Base-by-base conservation (phyloP, 1,284 basidiomycete genomes). In the Sanghuangporus weigelae region DNA sequence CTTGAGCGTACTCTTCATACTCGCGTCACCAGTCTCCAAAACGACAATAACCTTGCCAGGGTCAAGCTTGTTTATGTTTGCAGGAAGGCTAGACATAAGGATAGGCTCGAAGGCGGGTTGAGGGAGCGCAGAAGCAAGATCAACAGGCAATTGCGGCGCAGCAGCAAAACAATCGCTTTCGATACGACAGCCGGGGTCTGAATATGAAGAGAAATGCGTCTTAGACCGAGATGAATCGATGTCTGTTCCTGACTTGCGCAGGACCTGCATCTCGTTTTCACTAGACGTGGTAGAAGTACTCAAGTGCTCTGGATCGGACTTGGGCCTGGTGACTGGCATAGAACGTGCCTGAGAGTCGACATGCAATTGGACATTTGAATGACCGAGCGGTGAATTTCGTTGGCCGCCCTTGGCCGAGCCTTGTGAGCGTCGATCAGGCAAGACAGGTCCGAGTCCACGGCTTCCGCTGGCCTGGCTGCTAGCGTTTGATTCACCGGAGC, bases 31-130 rank as follows among this genome's bases (percentile, higher is more conserved):
- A 56, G 87, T 84, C 71, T 93, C 92, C 58, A 95, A 78, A 62
- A 86, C 85, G 75, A 93, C 87, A 69, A 93, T 90, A 67, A 95
- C 85, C 68, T 89, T 89, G 63, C 86, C 81, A 65, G 81, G 82
- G 58, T 86, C 84, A 56, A 86, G 84, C 73, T 93, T 92, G 59
- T 86, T 84, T 71, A 92, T 90, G 69, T 86, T 84, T 84, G 84
- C 7, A 80, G 73, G n/a, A 83, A 75, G 1, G 49, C 57, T 63
- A 26, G 88, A 87, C 39, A 92, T 72, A 3, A 92, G 79, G 57
- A 91, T 80, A 2, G 86, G 78, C 16, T 80, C 79, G 73, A 92
- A 92, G 0, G 83, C 78, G 4, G 84, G 79, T 54, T 78, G 67
- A 50, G 66, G 64, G 31, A 57, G 57, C 23, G 63, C 59, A 46